Base-by-base conservation (phyloP, 2,329 filamentous ascomycete species). In the Ophiostoma australiae region DNA sequence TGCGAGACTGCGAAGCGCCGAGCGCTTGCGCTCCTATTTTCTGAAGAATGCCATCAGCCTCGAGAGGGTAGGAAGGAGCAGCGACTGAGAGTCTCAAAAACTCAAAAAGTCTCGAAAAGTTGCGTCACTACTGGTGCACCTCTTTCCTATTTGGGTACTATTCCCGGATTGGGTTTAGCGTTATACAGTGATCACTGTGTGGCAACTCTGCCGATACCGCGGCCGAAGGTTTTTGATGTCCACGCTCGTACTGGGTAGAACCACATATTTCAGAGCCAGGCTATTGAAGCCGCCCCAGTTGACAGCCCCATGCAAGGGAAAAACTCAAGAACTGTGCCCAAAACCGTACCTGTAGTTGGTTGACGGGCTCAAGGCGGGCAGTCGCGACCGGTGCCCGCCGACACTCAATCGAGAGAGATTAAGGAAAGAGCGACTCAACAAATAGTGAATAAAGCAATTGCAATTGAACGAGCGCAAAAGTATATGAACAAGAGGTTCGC, bases 131-230 rank as follows among this genome's bases (percentile, higher is more conserved):
- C 39, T 66, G 31, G 15, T 41, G 65, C 66, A 65, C 31, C 63
- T 70, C 66, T 74, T 74, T 71, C 73, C 73, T 73, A 44, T 73
- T 74, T 73, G 67, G 72, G 73, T 65, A 74, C 73, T 72, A 68
- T 73, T 74, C 7, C 73, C 69, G 67, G 13, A 70, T 70, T 7
- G 4, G 71, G 72, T 55, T 71, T 73, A 72, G 72, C 35, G 7
- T 33, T 2, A 6, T 1, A 17, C 3, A 27, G 10, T 58, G 52
- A 27, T 13, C 4, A 13, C 1, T 67, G 5, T 69, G 58, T 67
- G 20, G 70, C 37, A 67, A 67, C 58, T 61, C 23, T 61, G 72
- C 72, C 72, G 70, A 71, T 17, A 44, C 55, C 65, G 70, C 68
- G 41, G 68, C 65, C 61, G 69, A 70, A 70, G 41, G 23, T 55